Conservation (phyloP, 192 early-diverging fungal genomes). For the Backusella morwellensis region DNA sequence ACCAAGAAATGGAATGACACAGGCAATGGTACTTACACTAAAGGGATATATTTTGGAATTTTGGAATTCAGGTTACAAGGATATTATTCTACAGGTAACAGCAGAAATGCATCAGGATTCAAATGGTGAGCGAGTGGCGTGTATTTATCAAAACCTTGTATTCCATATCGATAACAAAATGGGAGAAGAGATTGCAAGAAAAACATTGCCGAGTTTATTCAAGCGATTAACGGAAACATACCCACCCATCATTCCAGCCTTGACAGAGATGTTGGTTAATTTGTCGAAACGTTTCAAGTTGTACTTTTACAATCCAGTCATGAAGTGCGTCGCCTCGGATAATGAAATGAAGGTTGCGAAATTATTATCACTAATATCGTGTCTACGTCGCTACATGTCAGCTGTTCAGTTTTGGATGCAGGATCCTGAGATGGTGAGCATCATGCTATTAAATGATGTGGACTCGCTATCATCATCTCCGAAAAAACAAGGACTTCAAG, state of each 20-base stretch:
- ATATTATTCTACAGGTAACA: conserved; percentile 10
- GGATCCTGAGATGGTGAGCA: conserved; percentile 52
- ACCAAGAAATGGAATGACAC: neutral
- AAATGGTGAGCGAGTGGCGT: conserved; percentile 12
- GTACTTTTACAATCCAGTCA: conserved; percentile 51
- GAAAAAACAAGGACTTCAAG: neutral
- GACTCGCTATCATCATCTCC: conserved; percentile 14
- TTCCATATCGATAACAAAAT: conserved; percentile 30
- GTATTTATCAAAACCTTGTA: conserved; percentile 20
- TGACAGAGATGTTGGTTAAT: conserved; percentile 38
- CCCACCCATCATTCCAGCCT: conserved; percentile 36
- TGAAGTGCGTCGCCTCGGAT: conserved; percentile 54
- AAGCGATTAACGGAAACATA: conserved; percentile 38
- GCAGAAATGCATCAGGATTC: conserved; percentile 22
- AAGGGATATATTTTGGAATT: conserved; percentile 29
- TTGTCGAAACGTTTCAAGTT: conserved; percentile 35
- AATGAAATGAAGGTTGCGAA: conserved; percentile 41
- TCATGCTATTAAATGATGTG: conserved; percentile 52
- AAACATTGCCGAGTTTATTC: conserved; percentile 46
- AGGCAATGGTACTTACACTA: neutral
- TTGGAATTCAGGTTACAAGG: conserved; percentile 35
- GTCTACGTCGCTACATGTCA: conserved; percentile 43
- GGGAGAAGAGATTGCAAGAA: conserved; percentile 36
- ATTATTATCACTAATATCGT: conserved; percentile 42
- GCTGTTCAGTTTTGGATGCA: conserved; percentile 55